Percentiles rank a stretch among this genome's conserved stretches.
phyloP scores from a whole-genome alignment of 1,284 basidiomycete genomes.

The Crucibulum parvulum region DNA sequence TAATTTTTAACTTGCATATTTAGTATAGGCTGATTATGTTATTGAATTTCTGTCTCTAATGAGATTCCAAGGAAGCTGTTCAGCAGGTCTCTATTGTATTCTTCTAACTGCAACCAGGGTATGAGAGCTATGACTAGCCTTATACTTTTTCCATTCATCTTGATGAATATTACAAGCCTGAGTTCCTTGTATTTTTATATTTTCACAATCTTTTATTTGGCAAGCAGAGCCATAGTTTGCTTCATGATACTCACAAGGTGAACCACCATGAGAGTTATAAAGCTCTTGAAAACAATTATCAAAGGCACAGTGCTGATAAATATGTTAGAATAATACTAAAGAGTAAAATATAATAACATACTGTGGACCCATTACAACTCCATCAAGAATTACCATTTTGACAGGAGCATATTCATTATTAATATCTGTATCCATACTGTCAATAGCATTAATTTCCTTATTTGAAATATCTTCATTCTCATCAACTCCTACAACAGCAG shows the following conservation, averaged over 20 bases:
- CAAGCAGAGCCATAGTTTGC: conserved; percentile 11
- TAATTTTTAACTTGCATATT: conserved; percentile 14
- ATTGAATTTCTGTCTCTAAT: conserved; percentile 5
- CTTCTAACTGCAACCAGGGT: conserved; percentile 18
- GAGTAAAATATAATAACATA: no score
- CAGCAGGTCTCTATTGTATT: conserved; percentile 18
- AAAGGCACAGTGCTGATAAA: conserved; percentile 2
- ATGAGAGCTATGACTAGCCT: conserved; percentile 6
- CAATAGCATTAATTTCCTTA: neutral
- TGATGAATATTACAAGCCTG: conserved; percentile 25
- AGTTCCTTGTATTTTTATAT: conserved; percentile 12
- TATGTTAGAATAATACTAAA: no score
- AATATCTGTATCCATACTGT: neutral
- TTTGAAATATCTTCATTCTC: neutral
- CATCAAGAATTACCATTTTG: conserved; percentile 12
- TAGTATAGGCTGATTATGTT: conserved; percentile 18
- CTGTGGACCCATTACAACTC: conserved; percentile 12
- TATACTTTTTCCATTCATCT: conserved; percentile 19
- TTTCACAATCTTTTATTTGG: conserved; percentile 14
- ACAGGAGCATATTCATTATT: conserved; percentile 4
- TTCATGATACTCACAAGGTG: conserved; percentile 25
- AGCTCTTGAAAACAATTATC: conserved; percentile 1
- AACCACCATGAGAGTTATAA: conserved; percentile 20
- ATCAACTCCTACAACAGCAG: conserved; percentile 11
- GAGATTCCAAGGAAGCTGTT: conserved; percentile 20